These are phyloP conservation scores for Colletotrichum navitas DNA, from an alignment of 2,329 filamentous ascomycete genomes.

Conservation along the genomic window DNA sequence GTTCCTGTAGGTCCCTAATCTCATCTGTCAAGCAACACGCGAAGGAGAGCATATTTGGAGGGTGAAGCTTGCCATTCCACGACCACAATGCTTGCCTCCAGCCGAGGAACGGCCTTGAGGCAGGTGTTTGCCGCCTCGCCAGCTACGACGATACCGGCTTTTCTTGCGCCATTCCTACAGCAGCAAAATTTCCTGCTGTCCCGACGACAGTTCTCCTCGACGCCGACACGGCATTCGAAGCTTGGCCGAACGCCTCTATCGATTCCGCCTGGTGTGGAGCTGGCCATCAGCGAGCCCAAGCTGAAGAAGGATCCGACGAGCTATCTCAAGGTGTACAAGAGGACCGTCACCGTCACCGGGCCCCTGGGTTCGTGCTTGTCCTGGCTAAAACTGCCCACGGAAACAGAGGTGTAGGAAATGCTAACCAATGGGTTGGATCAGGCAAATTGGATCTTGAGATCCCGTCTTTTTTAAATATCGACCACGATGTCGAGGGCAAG, in stretches of 20 bases:
- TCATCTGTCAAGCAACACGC: conserved; percentile 16
- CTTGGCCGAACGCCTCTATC: conserved; percentile 86
- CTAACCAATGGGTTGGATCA: conserved; percentile 48
- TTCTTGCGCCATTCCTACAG: conserved; percentile 80
- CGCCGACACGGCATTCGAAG: conserved; percentile 78
- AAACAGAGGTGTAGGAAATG: background rate
- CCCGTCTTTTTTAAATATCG: conserved; percentile 81
- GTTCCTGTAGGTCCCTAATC: conserved; percentile 40
- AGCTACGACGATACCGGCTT: conserved; percentile 72
- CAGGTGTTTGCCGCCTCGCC: conserved; percentile 64
- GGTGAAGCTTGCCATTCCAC: conserved; percentile 49
- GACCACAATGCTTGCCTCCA: conserved; percentile 72
- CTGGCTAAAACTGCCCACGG: background rate
- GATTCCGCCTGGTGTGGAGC: conserved; percentile 85
- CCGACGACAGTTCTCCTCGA: conserved; percentile 77
- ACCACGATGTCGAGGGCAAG: conserved; percentile 72
- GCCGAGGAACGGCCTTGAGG: conserved; percentile 71
- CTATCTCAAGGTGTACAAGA: conserved; percentile 71
- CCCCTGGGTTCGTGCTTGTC: conserved; percentile 75
- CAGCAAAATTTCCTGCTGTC: conserved; percentile 48
- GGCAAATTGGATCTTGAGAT: conserved; percentile 82
- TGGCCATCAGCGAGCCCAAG: conserved; percentile 75
- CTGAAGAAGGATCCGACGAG: conserved; percentile 67
- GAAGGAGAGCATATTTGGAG: conserved; percentile 18
- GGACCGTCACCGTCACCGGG: conserved; percentile 81